Evolutionary conservation across 169 alveolate species (phyloP), one percentile per base, ranked within the genome.

Genomic region (Eimeria brunetti): DNA sequence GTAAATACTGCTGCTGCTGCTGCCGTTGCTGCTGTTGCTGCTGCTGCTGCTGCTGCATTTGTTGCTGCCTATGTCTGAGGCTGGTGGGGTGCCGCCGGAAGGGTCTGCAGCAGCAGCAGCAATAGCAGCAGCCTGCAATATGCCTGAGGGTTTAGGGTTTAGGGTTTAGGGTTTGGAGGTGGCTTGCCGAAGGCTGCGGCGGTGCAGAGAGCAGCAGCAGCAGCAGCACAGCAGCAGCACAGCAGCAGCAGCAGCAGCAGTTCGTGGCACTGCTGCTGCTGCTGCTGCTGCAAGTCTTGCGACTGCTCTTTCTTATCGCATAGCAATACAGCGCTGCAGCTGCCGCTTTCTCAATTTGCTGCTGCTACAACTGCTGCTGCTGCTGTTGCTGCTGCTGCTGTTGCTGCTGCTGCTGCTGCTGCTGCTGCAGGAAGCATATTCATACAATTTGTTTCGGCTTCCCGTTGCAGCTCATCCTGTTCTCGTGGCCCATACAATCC

Each of bases 401-500:
- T 12, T 33, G 56, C 30, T 73, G 84, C 84, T 73, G 84, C 84
- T 38, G 84, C 84, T 73, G 84, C 84, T 73, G 84, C 46, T 73
- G 84, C 84, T 56, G 90, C 90, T 93, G 94, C 95, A 96, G 97
- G 75, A 85, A 20, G 80, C 94, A 75, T 96, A 95, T 58, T n/a
- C 96, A 16, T 89, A 73, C 30, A 33, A 58, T 24, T 89, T 98
- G 85, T 98, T 98, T 90, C 73, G 94, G 73, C 97, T 96, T 62
- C 96, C 96, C 27, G 97, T 98, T n/a, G 89, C 95, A n/a, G 97
- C 98, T 9, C 96, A 98, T 81, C 99, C 99, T 1, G 97, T 98
- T 36, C 92, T 97, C 75, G 99, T 98, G 49, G 98, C 98, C 27
- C 98, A 98, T 73, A 98, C 98, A 30, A 95, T 98, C 46, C 98